phyloP scores from a whole-genome alignment of 257 asterid species.

The Forsythia viridissima region DNA sequence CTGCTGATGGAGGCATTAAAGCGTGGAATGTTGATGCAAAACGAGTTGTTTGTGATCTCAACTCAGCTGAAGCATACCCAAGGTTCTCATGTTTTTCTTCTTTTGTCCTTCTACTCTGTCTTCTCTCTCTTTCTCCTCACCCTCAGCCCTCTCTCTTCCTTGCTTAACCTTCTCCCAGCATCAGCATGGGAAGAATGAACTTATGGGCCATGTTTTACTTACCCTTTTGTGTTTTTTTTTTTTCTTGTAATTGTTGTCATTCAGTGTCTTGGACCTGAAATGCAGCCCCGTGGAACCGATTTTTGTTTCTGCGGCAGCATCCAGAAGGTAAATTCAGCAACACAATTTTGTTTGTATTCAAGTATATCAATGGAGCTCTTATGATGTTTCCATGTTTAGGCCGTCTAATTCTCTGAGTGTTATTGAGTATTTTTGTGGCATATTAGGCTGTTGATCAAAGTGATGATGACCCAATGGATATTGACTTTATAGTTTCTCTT shows the following conservation, averaged over 20 bases:
- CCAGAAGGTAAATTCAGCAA: slow-evolving; percentile 55
- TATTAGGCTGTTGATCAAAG: background rate
- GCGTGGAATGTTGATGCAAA: slow-evolving; percentile 97
- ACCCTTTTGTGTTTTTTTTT: background rate
- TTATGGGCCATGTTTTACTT: slow-evolving; percentile 17
- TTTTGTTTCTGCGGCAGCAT: slow-evolving; percentile 96
- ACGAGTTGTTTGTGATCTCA: slow-evolving; percentile 94
- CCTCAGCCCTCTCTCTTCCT: slow-evolving; percentile 8
- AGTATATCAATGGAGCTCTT: background rate
- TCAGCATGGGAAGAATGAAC: slow-evolving; percentile 17
- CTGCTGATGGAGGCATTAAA: slow-evolving; percentile 97
- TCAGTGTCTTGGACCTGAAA: slow-evolving; percentile 93
- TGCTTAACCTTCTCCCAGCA: slow-evolving; percentile 17
- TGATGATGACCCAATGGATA: background rate
- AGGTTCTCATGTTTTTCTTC: slow-evolving; percentile 45
- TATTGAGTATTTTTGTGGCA: background rate
- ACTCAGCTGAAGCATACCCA: slow-evolving; percentile 70
- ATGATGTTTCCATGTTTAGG: background rate
- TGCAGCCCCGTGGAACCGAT: slow-evolving; percentile 99
- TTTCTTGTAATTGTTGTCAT: slow-evolving; percentile 26
- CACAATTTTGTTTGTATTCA: background rate
- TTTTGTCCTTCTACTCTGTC: slow-evolving; percentile 15
- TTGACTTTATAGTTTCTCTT: background rate
- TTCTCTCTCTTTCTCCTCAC: slow-evolving; percentile 4
- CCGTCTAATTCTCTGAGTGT: background rate